Evolutionary conservation across 2,329 filamentous ascomycete genomes (phyloP), one percentile per base, ranked within the genome.

Genomic region (Myriosclerotinia scirpicola): DNA sequence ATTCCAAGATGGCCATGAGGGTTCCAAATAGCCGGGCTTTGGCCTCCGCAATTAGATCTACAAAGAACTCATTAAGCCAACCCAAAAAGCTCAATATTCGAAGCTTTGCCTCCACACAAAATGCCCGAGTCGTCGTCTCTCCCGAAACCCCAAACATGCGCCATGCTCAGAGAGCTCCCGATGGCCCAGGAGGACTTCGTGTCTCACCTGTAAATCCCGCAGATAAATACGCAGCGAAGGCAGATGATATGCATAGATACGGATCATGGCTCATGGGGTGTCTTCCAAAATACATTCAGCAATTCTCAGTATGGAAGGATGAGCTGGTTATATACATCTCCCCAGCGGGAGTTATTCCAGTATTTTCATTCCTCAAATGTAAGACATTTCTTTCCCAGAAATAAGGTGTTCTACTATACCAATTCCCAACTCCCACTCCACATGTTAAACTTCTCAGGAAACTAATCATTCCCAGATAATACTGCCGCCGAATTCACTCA

Each of bases 231-330:
- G 84, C 90, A 78, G 89, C 91, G 77, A 95, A 94, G 82, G 87
- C 91, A 73, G 91, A 96, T 72, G 86, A 89, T 77, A 84, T 98
- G 77, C 95, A 99, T 84, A 90, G 88, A 76, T 99, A 99, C 78
- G 95, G 95, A 76, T 88, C 96, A 77, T 99, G 97, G 86, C 82
- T 99, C 76, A 94, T 99, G 87, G 93, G 93, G 73, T 96, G 92
- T 80, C 81, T 99, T 76, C 96, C 95, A 75, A 98, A 97, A 84
- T 97, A 97, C 81, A 87, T 99, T 75, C 96, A 99, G 83, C 95
- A 99, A 82, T 98, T 98, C 83, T 96, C 93, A 15, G 94, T 99
- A 66, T 99, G 95, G 95, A 99, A 99, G 83, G 95, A 99, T 78
- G 95, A 99, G 81, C 87, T 99, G 77, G 93, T 90, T 74, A 92